These are phyloP conservation scores for Jamesozyma gamospora DNA, from an alignment of 805 yeast genomes.

Conservation along the genomic window DNA sequence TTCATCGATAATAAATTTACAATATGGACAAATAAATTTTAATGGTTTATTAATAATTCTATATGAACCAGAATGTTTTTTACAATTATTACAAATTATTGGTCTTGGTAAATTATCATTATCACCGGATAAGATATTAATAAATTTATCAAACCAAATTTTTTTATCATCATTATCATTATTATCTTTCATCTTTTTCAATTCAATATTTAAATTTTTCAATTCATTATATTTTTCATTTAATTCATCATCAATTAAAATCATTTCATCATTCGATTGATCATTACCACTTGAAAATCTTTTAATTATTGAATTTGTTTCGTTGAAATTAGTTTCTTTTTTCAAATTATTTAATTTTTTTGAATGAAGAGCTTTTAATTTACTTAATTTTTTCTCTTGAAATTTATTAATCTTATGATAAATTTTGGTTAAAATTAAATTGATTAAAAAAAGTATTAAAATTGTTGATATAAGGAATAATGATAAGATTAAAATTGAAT, in stretches of 20 bases:
- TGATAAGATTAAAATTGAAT: background rate
- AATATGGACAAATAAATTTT: slow-evolving; percentile 21
- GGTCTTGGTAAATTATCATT: slow-evolving; percentile 15
- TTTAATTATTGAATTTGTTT: slow-evolving; percentile 62
- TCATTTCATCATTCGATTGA: slow-evolving; percentile 36
- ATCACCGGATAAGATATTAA: slow-evolving; percentile 25
- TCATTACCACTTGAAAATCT: slow-evolving; percentile 50
- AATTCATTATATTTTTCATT: slow-evolving; percentile 31
- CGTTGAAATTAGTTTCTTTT: slow-evolving; percentile 60
- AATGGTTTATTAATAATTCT: slow-evolving; percentile 15
- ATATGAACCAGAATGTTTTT: slow-evolving; percentile 18
- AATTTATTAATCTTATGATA: slow-evolving; percentile 7
- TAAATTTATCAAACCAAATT: slow-evolving; percentile 28
- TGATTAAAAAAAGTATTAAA: too few relatives aligned
- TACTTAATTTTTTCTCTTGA: slow-evolving; percentile 20
- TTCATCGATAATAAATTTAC: slow-evolving; percentile 13
- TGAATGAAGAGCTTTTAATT: slow-evolving; percentile 38
- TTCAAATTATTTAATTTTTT: slow-evolving; percentile 58
- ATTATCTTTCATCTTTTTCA: slow-evolving; percentile 12
- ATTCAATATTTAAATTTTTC: slow-evolving; percentile 30
- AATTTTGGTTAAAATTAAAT: slow-evolving; percentile 6
- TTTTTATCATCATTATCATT: slow-evolving; percentile 21
- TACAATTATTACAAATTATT: slow-evolving; percentile 21
- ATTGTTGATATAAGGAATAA: background rate
- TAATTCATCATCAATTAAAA: slow-evolving; percentile 36